phyloP scores from a whole-genome alignment of 2,329 filamentous ascomycete genomes.

The Aspergillus sp. region DNA sequence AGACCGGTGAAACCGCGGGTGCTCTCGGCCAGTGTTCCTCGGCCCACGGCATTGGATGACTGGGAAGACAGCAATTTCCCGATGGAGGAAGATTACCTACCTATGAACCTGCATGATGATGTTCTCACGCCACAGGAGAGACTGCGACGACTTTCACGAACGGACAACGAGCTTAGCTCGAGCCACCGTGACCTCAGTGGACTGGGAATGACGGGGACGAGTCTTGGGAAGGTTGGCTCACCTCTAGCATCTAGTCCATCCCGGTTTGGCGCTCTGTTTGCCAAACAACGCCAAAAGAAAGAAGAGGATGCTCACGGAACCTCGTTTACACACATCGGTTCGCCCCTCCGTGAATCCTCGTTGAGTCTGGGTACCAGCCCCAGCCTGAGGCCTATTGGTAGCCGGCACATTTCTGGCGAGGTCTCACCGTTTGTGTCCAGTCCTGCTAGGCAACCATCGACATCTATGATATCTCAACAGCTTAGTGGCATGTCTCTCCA shows the following conservation, averaged over 20 bases:
- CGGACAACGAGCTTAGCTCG: constrained; percentile 47
- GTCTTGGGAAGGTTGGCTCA: constrained; percentile 49
- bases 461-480: constrained; percentile 60
- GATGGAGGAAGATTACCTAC: constrained; percentile 86
- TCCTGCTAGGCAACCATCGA: constrained; percentile 52
- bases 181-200: constrained; percentile 47
- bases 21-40: constrained; percentile 58
- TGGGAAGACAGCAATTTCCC: constrained; percentile 63
- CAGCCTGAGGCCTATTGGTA: constrained; percentile 47
- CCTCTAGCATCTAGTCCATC: constrained; percentile 58
- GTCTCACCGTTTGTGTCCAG: constrained; percentile 50
- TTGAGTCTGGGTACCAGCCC: constrained; percentile 47
- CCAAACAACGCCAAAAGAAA: constrained; percentile 47
- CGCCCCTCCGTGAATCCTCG: constrained; percentile 60
- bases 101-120: constrained; percentile 61
- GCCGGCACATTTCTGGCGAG: constrained; percentile 44
- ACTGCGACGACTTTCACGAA: constrained; percentile 55
- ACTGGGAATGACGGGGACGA: constrained; percentile 46
- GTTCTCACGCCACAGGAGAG: constrained; percentile 59
- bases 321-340: constrained; percentile 59
- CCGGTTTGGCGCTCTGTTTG: constrained; percentile 57
- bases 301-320: constrained; percentile 46
- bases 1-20: constrained; percentile 56
- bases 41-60: constrained; percentile 48
- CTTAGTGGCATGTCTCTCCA: constrained; percentile 42